Conservation (phyloP, 208 protist species). For the Wallacemonas sp. region DNA sequence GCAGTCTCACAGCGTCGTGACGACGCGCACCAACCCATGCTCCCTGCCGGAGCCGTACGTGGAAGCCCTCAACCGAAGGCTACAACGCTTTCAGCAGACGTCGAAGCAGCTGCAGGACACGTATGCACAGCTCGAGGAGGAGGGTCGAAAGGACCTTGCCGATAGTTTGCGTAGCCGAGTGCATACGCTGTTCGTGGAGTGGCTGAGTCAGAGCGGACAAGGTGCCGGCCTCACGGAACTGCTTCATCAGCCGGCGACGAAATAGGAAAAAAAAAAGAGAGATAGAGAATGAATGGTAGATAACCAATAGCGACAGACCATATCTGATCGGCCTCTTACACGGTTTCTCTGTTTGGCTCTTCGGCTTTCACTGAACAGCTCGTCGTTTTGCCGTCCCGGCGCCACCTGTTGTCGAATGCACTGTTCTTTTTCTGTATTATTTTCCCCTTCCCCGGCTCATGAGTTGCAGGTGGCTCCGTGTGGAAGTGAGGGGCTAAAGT, state of each 20-base stretch:
- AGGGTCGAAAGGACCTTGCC: conserved; percentile 72
- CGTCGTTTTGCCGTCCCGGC: no score
- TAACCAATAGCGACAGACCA: no score
- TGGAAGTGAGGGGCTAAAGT: no score
- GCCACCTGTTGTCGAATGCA: no score
- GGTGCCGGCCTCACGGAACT: conserved; percentile 67
- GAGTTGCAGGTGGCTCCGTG: no score
- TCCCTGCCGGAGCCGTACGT: conserved; percentile 69
- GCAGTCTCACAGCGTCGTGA: conserved; percentile 43
- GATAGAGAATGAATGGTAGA: no score
- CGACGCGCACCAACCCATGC: conserved; percentile 86
- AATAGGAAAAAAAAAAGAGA: no score
- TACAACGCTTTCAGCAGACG: conserved; percentile 76
- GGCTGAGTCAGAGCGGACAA: conserved; percentile 82
- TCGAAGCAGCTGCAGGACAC: conserved; percentile 69
- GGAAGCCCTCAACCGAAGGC: conserved; percentile 56
- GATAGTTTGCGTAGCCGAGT: conserved; percentile 67
- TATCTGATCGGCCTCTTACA: no score
- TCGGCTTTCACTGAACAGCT: no score
- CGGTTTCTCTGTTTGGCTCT: no score
- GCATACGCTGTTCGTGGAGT: conserved; percentile 83
- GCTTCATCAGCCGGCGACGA: conserved; percentile 27
- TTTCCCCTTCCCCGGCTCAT: no score
- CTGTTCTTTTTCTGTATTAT: no score
- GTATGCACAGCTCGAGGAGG: conserved; percentile 57